Evolutionary conservation across 2,329 filamentous ascomycete species (phyloP).

Genomic region (Cephalotrichum gorgonifer): DNA sequence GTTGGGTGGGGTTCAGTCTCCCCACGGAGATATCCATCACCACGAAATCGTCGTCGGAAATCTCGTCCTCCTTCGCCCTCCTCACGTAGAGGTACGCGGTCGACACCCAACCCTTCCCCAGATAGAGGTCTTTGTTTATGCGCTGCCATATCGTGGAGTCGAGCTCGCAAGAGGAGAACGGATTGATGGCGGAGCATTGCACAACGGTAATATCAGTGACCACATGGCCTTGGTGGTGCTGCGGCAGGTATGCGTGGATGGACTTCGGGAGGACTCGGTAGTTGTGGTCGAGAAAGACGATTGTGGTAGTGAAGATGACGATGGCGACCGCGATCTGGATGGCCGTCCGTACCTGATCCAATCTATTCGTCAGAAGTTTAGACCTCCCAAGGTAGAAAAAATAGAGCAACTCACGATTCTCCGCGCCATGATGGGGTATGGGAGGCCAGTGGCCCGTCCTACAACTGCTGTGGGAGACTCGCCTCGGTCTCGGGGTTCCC

Average conservation of each 20-base stretch:
- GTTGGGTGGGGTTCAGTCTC: constrained; percentile 50
- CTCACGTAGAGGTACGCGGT: constrained; percentile 75
- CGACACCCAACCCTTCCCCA: constrained; percentile 62
- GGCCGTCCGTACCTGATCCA: constrained; percentile 50
- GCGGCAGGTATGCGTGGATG: constrained; percentile 78
- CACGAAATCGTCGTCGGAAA: constrained; percentile 63
- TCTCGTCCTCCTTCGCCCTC: constrained; percentile 77
- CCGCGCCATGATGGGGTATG: constrained; percentile 1
- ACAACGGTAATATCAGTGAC: constrained; percentile 77
- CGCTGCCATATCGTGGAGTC: constrained; percentile 66
- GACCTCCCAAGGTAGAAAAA: neutral
- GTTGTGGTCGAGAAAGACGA: constrained; percentile 78
- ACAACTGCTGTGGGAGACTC: neutral
- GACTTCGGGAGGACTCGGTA: constrained; percentile 78
- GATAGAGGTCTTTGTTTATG: constrained; percentile 81
- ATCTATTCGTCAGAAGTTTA: neutral
- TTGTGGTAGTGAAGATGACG: constrained; percentile 55
- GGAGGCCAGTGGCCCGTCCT: neutral
- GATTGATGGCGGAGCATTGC: constrained; percentile 64
- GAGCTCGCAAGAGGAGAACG: constrained; percentile 66
- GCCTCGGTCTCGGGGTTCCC: neutral
- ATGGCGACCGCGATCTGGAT: constrained; percentile 63
- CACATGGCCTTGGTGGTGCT: constrained; percentile 73
- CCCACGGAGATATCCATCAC: constrained; percentile 71
- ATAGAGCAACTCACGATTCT: constrained; percentile 8